Conservation (phyloP, 371 early-diverging fungal genomes). For the Lichtheimia hyalospora region DNA sequence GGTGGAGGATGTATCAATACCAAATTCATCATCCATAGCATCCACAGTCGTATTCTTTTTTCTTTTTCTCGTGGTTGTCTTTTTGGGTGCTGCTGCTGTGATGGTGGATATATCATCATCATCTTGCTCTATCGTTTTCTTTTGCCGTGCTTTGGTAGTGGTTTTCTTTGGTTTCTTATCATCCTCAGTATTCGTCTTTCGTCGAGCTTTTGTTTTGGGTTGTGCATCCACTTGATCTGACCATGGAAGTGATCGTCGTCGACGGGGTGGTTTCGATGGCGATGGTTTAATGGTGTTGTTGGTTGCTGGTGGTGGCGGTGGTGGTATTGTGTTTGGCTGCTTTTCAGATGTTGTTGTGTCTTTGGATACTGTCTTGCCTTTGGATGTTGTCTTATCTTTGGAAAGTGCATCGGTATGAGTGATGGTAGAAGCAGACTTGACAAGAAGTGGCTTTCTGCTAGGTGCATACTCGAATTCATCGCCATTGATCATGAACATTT, state of each 20-base stretch:
- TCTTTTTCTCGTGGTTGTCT: too few species aligned
- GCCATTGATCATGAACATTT: conserved; percentile 13
- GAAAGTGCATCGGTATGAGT: neutral
- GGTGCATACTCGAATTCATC: conserved; percentile 10
- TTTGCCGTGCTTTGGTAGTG: too few species aligned
- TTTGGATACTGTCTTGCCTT: neutral
- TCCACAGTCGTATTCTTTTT: too few species aligned
- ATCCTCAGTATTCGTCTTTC: neutral
- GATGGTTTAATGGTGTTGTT: neutral
- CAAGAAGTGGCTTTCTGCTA: neutral
- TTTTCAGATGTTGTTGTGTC: neutral
- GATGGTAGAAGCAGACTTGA: neutral
- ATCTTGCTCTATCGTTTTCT: neutral
- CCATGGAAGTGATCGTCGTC: neutral
- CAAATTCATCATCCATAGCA: too few species aligned
- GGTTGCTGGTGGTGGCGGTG: neutral
- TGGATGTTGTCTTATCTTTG: too few species aligned
- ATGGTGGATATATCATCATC: neutral
- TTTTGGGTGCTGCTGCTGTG: too few species aligned
- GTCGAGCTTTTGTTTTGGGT: neutral
- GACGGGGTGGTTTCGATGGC: neutral
- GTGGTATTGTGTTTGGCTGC: neutral
- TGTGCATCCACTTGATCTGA: neutral
- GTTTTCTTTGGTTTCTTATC: neutral
- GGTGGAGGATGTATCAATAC: too few species aligned